These are phyloP conservation scores for Diplodia corticola DNA, from an alignment of 2,329 filamentous ascomycete genomes.

Conservation along the genomic window DNA sequence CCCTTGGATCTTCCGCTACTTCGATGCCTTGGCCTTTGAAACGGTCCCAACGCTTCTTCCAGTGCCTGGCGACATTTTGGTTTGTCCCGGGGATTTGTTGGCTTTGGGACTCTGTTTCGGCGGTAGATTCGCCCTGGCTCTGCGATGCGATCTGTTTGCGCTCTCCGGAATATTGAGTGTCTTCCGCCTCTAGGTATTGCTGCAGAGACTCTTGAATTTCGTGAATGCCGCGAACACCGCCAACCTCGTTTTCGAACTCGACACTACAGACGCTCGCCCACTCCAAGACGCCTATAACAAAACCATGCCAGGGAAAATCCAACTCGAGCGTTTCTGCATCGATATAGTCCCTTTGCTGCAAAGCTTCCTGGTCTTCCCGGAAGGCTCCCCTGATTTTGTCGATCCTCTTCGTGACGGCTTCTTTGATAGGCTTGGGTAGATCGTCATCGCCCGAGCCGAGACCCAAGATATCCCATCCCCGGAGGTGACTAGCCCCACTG, in stretches of 20 bases:
- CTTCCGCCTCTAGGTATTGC: background rate
- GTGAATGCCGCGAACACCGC: slow-evolving; percentile 45
- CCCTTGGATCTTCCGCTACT: background rate
- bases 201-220: slow-evolving; percentile 32
- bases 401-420: slow-evolving; percentile 41
- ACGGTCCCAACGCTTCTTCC: slow-evolving; percentile 29
- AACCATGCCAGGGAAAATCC: slow-evolving; percentile 52
- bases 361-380: slow-evolving; percentile 34
- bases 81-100: background rate
- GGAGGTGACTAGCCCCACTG: slow-evolving; percentile 30
- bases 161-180: slow-evolving; percentile 24
- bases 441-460: slow-evolving; percentile 42
- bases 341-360: slow-evolving; percentile 33
- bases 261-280: slow-evolving; percentile 50
- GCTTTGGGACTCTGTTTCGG: background rate
- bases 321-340: slow-evolving; percentile 48
- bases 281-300: slow-evolving; percentile 46
- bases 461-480: slow-evolving; percentile 38
- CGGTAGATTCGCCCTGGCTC: slow-evolving; percentile 17
- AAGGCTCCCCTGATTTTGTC: slow-evolving; percentile 41
- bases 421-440: slow-evolving; percentile 39
- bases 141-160: slow-evolving; percentile 32
- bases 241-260: slow-evolving; percentile 49
- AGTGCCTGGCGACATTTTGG: background rate
- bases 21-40: background rate